Conservation (phyloP, 768 basidiomycete species). For the Russula sp. region DNA sequence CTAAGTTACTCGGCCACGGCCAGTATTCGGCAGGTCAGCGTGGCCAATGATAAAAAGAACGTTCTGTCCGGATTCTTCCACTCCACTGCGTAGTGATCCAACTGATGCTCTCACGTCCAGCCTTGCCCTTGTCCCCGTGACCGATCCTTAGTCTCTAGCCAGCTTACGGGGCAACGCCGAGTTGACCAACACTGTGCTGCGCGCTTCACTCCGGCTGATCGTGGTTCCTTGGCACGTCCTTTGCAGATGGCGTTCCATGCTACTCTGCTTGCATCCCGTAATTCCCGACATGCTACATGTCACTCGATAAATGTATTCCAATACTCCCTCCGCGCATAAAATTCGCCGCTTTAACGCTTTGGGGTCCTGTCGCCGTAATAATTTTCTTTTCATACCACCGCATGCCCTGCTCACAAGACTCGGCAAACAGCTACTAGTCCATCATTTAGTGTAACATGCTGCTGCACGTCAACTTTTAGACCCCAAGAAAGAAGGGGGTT, state of each 20-base stretch:
- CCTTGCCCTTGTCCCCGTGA: constrained; percentile 11
- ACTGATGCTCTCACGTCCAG: neutral
- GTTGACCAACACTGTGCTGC: neutral
- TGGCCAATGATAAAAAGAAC: neutral
- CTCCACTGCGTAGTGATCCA: no score
- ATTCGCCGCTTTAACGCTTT: constrained; percentile 3
- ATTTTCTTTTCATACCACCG: neutral
- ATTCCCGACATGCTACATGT: constrained; percentile 1
- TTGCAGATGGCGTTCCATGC: neutral
- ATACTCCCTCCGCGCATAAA: neutral
- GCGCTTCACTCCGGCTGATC: neutral
- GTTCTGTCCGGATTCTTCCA: neutral
- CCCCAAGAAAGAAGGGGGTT: neutral
- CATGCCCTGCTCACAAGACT: neutral
- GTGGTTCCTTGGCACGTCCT: no score
- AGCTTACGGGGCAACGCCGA: neutral
- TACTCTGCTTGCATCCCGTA: neutral
- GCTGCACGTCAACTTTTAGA: neutral
- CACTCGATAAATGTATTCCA: neutral
- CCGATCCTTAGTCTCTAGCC: neutral
- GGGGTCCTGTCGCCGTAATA: constrained; percentile 20
- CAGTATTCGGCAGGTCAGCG: neutral
- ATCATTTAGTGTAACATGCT: neutral
- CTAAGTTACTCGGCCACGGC: no score
- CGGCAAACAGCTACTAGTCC: neutral